Conservation (phyloP, 2,329 filamentous ascomycete genomes). For the Xylaria sp. region DNA sequence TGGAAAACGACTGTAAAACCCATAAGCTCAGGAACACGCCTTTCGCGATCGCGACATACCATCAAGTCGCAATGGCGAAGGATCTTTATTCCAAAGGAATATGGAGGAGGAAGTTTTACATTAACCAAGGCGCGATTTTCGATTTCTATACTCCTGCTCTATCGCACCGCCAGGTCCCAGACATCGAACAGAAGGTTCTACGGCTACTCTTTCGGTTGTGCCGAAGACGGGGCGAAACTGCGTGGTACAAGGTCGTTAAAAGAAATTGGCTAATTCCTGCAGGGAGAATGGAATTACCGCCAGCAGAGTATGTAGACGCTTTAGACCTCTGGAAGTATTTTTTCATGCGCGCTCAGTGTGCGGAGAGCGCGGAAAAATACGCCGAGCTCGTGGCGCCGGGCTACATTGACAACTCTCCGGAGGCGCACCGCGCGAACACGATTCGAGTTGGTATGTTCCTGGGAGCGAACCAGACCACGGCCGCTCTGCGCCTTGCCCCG, state of each 20-base stretch:
- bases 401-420: background rate
- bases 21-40: background rate
- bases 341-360: background rate
- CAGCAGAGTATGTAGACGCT: background rate
- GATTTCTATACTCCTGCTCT: slow-evolving; percentile 13
- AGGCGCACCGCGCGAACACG: background rate
- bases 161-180: background rate
- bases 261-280: background rate
- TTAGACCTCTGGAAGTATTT: slow-evolving; percentile 22
- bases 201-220: background rate
- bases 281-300: background rate
- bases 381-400: slow-evolving; percentile 11
- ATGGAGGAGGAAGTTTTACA: slow-evolving; percentile 6
- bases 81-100: slow-evolving; percentile 8
- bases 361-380: background rate
- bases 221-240: fast-evolving
- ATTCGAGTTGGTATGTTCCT: background rate
- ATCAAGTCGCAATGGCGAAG: slow-evolving; percentile 23
- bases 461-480: background rate
- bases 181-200: background rate
- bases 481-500: slow-evolving; percentile 2
- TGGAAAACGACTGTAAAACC: background rate
- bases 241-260: background rate
- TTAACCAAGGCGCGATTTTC: slow-evolving; percentile 5
- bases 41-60: slow-evolving; percentile 2